phyloP scores from a whole-genome alignment of 2,329 filamentous ascomycete genomes.

The Epichloe coenophiala region DNA sequence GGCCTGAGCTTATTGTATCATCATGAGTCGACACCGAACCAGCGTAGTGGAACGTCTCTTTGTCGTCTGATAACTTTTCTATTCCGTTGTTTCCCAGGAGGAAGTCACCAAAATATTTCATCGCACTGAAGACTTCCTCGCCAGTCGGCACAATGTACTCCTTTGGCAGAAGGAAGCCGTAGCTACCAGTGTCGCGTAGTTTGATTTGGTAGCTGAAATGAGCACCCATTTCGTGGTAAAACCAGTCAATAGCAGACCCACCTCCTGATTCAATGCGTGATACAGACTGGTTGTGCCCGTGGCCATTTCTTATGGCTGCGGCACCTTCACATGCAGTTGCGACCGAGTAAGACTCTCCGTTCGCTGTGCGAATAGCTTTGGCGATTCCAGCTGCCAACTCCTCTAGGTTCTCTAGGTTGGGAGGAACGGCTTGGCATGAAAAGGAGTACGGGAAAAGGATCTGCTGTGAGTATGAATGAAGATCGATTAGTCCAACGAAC shows the following conservation, averaged over 20 bases:
- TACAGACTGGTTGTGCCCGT: slow-evolving; percentile 10
- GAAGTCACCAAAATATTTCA: slow-evolving; percentile 75
- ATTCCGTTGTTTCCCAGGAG: slow-evolving; percentile 58
- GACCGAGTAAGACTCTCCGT: slow-evolving; percentile 62
- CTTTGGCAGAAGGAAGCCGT: slow-evolving; percentile 80
- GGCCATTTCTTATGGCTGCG: slow-evolving; percentile 22
- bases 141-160: slow-evolving; percentile 83
- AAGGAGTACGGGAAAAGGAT: slow-evolving; percentile 87
- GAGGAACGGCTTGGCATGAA: slow-evolving; percentile 64
- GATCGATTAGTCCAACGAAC: slow-evolving; percentile 76
- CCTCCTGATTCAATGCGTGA: slow-evolving; percentile 58
- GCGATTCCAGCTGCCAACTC: slow-evolving; percentile 79
- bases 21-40: slow-evolving; percentile 2
- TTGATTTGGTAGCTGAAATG: slow-evolving; percentile 90
- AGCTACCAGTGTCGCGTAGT: slow-evolving; percentile 81
- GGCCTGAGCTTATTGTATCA: slow-evolving; percentile 8
- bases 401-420: slow-evolving; percentile 80
- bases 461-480: slow-evolving; percentile 93
- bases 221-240: slow-evolving; percentile 76
- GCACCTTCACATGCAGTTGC: slow-evolving; percentile 79
- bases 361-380: slow-evolving; percentile 75
- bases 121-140: slow-evolving; percentile 70
- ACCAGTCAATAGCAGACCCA: slow-evolving; percentile 85
- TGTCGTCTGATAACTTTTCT: slow-evolving; percentile 25
- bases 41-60: slow-evolving; percentile 11